phyloP scores from a whole-genome alignment of 371 early-diverging fungal species.

The Syncephalastrum sp. region DNA sequence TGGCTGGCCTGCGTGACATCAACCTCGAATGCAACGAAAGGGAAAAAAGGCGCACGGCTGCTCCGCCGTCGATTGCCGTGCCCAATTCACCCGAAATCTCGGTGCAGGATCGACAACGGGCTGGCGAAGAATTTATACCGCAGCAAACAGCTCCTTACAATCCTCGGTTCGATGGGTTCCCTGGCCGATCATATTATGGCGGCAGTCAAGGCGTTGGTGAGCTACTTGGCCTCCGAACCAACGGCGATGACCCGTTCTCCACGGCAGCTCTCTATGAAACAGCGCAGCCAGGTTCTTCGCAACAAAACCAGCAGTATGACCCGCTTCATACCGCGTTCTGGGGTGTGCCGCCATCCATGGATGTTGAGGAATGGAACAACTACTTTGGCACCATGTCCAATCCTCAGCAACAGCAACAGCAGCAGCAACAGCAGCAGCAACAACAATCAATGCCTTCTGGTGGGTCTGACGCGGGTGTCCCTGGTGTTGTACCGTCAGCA shows the following conservation, averaged over 20 bases:
- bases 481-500: neutral
- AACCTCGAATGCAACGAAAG: conserved; percentile 19
- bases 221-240: neutral
- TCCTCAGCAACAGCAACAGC: conserved; percentile 12
- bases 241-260: neutral
- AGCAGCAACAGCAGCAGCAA: conserved; percentile 30
- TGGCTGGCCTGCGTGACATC: conserved; percentile 41
- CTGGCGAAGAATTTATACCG: neutral
- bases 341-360: conserved; percentile 23
- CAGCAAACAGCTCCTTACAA: neutral
- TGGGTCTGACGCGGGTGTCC: conserved; percentile 3
- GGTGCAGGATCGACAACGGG: neutral
- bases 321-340: conserved; percentile 22
- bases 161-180: neutral
- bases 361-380: conserved; percentile 24
- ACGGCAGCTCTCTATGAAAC: neutral
- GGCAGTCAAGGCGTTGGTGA: neutral
- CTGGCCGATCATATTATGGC: neutral
- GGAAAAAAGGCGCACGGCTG: conserved; percentile 7
- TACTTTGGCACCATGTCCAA: conserved; percentile 29
- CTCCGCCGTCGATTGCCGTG: conserved; percentile 15
- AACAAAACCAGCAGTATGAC: conserved; percentile 13
- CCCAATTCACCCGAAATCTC: conserved; percentile 13
- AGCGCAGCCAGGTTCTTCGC: too few relatives aligned
- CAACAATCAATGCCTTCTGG: conserved; percentile 10